Base-by-base conservation (phyloP, 768 basidiomycete genomes). In the Bullera alba region DNA sequence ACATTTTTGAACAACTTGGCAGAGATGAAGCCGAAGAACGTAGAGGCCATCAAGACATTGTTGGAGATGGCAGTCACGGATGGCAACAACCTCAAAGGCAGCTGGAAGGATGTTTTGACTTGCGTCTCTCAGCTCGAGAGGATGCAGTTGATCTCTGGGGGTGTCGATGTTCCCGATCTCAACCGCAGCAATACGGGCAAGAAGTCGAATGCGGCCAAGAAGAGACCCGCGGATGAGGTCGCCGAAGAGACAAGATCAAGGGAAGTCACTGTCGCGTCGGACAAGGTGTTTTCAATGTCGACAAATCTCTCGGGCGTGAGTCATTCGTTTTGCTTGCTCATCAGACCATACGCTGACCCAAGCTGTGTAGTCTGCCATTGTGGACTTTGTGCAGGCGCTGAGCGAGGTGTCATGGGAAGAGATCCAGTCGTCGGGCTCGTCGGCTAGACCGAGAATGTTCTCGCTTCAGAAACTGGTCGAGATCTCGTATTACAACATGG, bases 401-500 rank as follows among this genome's bases (percentile, higher is more conserved):
- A 88, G 89, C 67, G 89, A 93, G 62, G 87, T 99, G 30, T 99
- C 95, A 32, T 96, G 93, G 93, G 90, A 97, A 71, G 95, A 99
- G 74, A 99, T 99, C 30, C 90, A 95, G 71, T 92, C 91, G 0
- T 97, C 95, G 0, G 91, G 91, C 16, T 75, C 90, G 25, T 93
- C 93, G 2, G 85, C 92, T 54, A 86, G 90, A 69, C 93, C 95
- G 1, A 83, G 95, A 22, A 77, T 96, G 50, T 99, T 97, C 79
- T 93, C 92, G 72, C 75, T 99, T 50, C 92, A 96, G 73, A 99
- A 97, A 74, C 78, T 99, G 29, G 93, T 97, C 34, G 95, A 99
- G 69, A 97, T 99, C 48, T 95, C 92, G 7, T 99, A 99, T 73
- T 99, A 99, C 75, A 99, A 99, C 74, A 99, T 99, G 95, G 84